Evolutionary conservation across 306 rosid species (phyloP).

Genomic region (Citrullus colocynthis): DNA sequence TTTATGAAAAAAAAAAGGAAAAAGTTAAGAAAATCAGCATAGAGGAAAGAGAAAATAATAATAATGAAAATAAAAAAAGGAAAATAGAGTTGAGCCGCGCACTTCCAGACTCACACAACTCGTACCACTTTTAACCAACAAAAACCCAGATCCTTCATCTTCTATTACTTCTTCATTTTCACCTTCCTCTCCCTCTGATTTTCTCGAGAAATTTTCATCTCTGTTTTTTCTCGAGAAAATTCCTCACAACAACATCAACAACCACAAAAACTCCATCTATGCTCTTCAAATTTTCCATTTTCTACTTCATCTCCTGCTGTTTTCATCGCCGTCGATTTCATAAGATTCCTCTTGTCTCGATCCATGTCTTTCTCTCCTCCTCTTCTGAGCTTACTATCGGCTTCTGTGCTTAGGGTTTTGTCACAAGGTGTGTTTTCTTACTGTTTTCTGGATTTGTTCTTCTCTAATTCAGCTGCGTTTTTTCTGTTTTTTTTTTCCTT

Average conservation of each 20-base stretch:
- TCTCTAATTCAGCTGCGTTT: slow-evolving; percentile 2
- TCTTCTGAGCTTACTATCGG: neutral
- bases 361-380: neutral
- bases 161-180: neutral
- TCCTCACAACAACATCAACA: neutral
- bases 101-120: slow-evolving; percentile 1
- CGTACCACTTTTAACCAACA: neutral
- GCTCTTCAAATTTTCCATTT: neutral
- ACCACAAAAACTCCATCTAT: neutral
- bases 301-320: neutral
- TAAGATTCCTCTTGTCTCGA: neutral
- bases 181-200: neutral
- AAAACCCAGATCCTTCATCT: neutral
- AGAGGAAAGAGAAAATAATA: too few species aligned
- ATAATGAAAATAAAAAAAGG: neutral
- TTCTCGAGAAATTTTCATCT: neutral
- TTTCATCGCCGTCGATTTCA: neutral
- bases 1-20: too few species aligned
- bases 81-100: neutral
- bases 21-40: too few species aligned
- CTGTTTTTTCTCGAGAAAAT: neutral
- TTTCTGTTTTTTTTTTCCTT: neutral
- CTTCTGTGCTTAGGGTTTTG: neutral
- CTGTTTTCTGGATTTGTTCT: neutral
- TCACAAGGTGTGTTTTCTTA: neutral